Evolutionary conservation across 345 rosid genomes (phyloP), one percentile per base, ranked within the genome.

Genomic region (Eucalyptus virginea): DNA sequence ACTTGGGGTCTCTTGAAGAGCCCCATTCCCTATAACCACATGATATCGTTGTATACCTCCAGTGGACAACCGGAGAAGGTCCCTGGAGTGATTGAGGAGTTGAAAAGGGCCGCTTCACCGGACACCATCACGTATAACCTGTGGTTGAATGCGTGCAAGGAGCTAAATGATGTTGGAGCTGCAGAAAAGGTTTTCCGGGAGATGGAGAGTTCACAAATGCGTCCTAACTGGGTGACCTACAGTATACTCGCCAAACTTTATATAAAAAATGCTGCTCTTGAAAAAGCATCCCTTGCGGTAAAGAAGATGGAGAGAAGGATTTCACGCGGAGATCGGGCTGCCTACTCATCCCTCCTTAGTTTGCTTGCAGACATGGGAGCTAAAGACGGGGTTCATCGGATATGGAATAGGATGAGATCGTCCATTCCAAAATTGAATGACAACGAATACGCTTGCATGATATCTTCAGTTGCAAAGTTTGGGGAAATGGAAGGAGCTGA

Each of bases 151-250:
- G 94, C 91, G 0, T 95, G 97, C 90, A 95, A 94, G 89, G 88
- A 92, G 15, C 93, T 90, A 51, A 93, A 91, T 87, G 94, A 96
- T 51, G 92, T 93, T 7, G 97, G 94, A 87, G 90, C 93, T 89
- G 98, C 96, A 12, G 97, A 95, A 32, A 92, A 92, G 90, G 92
- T 94, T 90, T 94, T 94, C 88, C 91, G 91, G 88, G 95, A 94
- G 89, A 92, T 94, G 88, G 96, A 95, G 93, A 92, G 92, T 87
- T 92, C 93, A 9, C 94, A 93, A 89, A 72, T 95, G 47, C 91
- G 90, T 80, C 98, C 99, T 6, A 98, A 96, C 86, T 98, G 99
- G 99, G 95, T 96, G 80, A 97, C 98, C 28, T 98, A 91, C 81
- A 96, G 99, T 26, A 92, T 94, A 18, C 86, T 98, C 60, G 89